Percentiles rank a stretch among this genome's conserved stretches.
Evolutionary conservation across 768 basidiomycete species (phyloP).

Genomic region (Pulveroboletus frians): DNA sequence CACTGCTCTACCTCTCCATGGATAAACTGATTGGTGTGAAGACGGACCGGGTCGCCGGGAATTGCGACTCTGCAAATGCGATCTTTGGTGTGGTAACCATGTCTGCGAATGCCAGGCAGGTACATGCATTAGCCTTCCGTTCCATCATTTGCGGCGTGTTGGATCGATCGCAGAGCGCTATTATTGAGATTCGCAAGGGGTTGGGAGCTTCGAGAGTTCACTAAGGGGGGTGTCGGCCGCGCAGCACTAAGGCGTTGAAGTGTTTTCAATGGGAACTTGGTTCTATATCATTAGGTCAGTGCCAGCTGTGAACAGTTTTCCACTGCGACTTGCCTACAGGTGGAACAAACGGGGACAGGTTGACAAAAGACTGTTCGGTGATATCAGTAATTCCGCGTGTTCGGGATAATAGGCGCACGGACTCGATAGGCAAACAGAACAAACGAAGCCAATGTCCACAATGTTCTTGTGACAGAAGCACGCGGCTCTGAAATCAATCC

Average conservation of each 20-base stretch:
- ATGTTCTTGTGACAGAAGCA: conserved; percentile 99
- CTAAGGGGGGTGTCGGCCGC: conserved; percentile 37
- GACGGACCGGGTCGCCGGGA: neutral
- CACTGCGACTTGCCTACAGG: conserved; percentile 68
- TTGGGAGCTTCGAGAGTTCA: conserved; percentile 26
- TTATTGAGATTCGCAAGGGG: conserved; percentile 33
- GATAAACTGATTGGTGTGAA: conserved; percentile 3
- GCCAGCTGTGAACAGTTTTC: neutral
- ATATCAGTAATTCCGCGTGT: conserved; percentile 7
- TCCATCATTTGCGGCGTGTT: conserved; percentile 17
- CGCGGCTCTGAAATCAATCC: conserved; percentile 93
- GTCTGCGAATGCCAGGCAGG: neutral
- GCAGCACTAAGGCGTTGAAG: conserved; percentile 74
- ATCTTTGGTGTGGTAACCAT: neutral
- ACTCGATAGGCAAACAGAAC: conserved; percentile 98
- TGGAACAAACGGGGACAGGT: conserved; percentile 89
- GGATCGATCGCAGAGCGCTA: conserved; percentile 20
- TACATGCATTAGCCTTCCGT: conserved; percentile 10
- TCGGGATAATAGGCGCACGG: conserved; percentile 27
- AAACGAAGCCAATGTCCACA: conserved; percentile 94
- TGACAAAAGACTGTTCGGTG: conserved; percentile 76
- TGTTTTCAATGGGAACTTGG: conserved; percentile 93
- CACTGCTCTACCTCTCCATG: conserved; percentile 43
- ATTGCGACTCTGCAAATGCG: neutral
- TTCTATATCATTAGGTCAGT: conserved; percentile 42